Conservation (phyloP, 495 filamentous ascomycete genomes). For the Penicillium steckii region DNA sequence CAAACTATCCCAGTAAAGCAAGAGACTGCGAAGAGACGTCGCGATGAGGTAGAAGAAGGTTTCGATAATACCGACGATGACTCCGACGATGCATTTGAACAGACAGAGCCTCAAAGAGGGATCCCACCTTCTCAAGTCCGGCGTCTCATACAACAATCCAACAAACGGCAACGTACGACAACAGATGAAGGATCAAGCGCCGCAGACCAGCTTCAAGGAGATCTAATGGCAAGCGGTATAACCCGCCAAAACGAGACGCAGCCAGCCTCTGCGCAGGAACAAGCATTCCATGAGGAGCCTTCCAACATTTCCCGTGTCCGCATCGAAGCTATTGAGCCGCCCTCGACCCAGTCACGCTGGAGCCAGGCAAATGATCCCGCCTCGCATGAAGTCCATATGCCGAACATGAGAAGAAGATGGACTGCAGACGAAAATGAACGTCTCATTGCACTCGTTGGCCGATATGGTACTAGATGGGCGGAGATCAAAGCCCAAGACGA, state of each 20-base stretch:
- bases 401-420: constrained; percentile 6
- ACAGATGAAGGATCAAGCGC: not conserved
- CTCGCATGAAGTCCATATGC: not conserved
- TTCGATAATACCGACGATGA: constrained; percentile 10
- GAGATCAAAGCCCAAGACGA: constrained; percentile 28
- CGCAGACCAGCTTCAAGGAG: constrained; percentile 11
- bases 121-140: constrained; percentile 16
- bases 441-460: constrained; percentile 25
- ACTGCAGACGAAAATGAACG: constrained; percentile 30
- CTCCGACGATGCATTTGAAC: constrained; percentile 13
- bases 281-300: not conserved
- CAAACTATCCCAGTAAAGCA: constrained; percentile 1
- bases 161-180: constrained; percentile 5
- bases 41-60: constrained; percentile 11
- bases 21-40: constrained; percentile 19
- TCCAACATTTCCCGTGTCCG: not conserved
- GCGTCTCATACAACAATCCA: constrained; percentile 14
- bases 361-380: not conserved
- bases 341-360: not conserved
- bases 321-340: not conserved
- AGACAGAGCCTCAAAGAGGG: constrained; percentile 13
- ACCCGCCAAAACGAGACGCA: not conserved
- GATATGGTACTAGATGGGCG: constrained; percentile 23
- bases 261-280: not conserved
- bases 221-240: not conserved